phyloP scores from a whole-genome alignment of 164 flowering plant species.

The Dillenia turbinata region DNA sequence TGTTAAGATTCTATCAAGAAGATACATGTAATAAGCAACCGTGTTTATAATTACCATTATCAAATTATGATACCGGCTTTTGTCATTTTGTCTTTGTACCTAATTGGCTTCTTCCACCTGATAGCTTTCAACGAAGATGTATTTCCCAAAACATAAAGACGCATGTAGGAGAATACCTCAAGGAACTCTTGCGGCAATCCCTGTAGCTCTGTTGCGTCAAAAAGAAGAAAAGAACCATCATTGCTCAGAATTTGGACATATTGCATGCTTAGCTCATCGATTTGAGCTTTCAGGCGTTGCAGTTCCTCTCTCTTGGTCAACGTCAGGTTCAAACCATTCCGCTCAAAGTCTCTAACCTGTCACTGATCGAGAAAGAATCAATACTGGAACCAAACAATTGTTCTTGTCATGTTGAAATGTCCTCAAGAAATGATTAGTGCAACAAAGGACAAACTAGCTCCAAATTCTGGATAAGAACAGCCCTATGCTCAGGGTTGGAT shows the following conservation, averaged over 20 bases:
- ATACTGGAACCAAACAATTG: slow-evolving; percentile 15
- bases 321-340: slow-evolving; percentile 87
- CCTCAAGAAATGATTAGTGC: background rate
- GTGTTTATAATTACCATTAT: too few species aligned
- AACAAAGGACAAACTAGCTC: background rate
- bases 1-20: too few species aligned
- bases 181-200: slow-evolving; percentile 83
- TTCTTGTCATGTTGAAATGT: too few species aligned
- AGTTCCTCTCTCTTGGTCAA: slow-evolving; percentile 73
- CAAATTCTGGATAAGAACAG: background rate
- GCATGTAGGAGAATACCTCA: slow-evolving; percentile 35
- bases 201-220: slow-evolving; percentile 61
- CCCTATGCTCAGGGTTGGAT: background rate
- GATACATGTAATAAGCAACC: too few species aligned
- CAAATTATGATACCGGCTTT: too few species aligned
- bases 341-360: slow-evolving; percentile 93
- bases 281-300: slow-evolving; percentile 56
- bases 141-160: too few species aligned
- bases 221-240: slow-evolving; percentile 56
- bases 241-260: slow-evolving; percentile 73
- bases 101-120: too few species aligned
- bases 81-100: too few species aligned
- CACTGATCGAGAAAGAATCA: slow-evolving; percentile 45
- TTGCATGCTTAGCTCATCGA: slow-evolving; percentile 66
- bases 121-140: too few species aligned